Evolutionary conservation across 345 rosid species (phyloP).

Genomic region (Cardamine occulta): DNA sequence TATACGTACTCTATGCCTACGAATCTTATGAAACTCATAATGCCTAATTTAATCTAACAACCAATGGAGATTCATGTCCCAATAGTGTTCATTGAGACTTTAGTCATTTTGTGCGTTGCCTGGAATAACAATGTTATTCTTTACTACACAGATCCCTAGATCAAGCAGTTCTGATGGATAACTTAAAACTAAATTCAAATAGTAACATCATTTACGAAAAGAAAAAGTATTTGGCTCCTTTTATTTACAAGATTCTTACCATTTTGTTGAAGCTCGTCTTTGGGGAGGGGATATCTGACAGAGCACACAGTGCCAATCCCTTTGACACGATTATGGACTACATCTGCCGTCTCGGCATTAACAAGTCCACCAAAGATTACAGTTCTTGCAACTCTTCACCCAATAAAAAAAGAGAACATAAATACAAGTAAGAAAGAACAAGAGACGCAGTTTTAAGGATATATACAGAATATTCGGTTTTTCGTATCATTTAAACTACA

Average conservation of each 20-base stretch:
- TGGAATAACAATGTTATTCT: constrained; percentile 18
- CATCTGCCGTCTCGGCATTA: constrained; percentile 70
- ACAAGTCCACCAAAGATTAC: constrained; percentile 86
- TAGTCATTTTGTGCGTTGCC: not conserved
- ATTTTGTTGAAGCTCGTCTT: constrained; percentile 66
- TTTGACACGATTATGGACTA: constrained; percentile 64
- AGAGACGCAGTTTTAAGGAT: not conserved
- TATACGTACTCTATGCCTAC: not conserved
- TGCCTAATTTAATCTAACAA: constrained; percentile 21
- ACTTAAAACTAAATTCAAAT: not conserved
- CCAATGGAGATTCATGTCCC: not conserved
- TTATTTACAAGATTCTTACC: constrained; percentile 50
- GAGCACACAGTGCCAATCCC: constrained; percentile 79
- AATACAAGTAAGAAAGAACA: not conserved
- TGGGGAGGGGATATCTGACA: constrained; percentile 79
- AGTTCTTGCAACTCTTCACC: constrained; percentile 85
- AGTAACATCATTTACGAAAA: not conserved
- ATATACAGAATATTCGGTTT: not conserved
- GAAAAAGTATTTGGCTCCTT: not conserved
- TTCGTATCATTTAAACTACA: not conserved
- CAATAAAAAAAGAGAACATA: constrained; percentile 8
- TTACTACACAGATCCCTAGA: constrained; percentile 15
- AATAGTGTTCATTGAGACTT: not conserved
- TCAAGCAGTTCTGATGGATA: constrained; percentile 1
- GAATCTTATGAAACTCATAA: not conserved